Evolutionary conservation across 257 asterid genomes (phyloP), one percentile per base, ranked within the genome.

Genomic region (Dorcoceras hygrometricum): DNA sequence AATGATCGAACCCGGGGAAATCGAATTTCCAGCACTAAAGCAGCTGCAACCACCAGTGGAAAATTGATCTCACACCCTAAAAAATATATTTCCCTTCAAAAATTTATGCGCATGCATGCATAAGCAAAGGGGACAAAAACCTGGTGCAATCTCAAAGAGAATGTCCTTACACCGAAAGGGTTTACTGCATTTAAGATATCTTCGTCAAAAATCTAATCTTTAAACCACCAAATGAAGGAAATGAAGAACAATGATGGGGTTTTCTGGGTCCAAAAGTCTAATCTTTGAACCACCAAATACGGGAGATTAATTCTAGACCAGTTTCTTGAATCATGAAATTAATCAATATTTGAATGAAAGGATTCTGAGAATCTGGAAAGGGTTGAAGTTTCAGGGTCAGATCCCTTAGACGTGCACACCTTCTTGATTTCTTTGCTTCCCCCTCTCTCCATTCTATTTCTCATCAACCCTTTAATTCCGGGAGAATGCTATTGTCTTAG

Each of bases 351-450:
- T 78, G 75, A 69, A 75, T 50, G 75, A 57, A 72, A 75, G 83
- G 20, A 67, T 62, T 76, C 3, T 70, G 75, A 71, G 75, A 16
- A 71, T 75, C 70, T 57, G 77, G 76, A 8, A 63, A 69, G 82
- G 77, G 85, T 73, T 80, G 82, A 83, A 73, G n/a, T 71, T 66
- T 78, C 69, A 63, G 74, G 78, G 73, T 50, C 71, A 66, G 77
- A 68, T 75, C 76, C 75, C 53, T 71, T 66, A 24, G 75, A 86
- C 84, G 86, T 81, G 85, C 89, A 79, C 59, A 75, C 69, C 77
- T 71, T 69, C 75, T 76, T 57, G 59, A 25, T 27, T 26, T 59
- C 27, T 34, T 23, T n/a, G 14, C 50, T 28, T 23, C 26, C 50
- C 25, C 34, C n/a, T 28, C 18, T 32, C n/a, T 23, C 19, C 48